Base-by-base conservation (phyloP, 495 filamentous ascomycete genomes). In the Xylaria flabelliformis region DNA sequence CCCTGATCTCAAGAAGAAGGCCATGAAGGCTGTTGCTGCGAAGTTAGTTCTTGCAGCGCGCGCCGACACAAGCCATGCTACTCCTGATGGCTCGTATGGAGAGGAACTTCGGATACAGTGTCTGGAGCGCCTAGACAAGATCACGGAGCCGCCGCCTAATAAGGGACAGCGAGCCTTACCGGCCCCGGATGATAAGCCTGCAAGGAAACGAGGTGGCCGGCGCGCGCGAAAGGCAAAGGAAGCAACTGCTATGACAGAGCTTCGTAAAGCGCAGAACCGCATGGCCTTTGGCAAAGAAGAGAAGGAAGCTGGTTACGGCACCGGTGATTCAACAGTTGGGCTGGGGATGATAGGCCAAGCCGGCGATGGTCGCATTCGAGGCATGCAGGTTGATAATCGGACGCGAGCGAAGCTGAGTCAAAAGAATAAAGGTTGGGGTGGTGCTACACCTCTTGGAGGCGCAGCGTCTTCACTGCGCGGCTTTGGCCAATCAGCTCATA, bases 281-380 rank as follows among this genome's bases (percentile, higher is more conserved):
- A 91, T 99, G 87, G 94, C 92, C 0, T 99, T 99, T 74, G 95
- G 95, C 64, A 96, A 97, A 76, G 96, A 98, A 76, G 96, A 99
- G 80, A 89, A 91, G 73, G 96, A 99, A 81, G 92, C 96, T 24
- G 96, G 96, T 17, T 98, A 97, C 79, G 96, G 94, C 17, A 89
- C 88, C 12, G 93, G 95, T 39, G 94, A 97, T 72, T 88, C 89
- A 71, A 97, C 95, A 6, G 90, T 91, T 70, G 96, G 96, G 34
- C 80, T 99, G 74, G 96, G 96, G 64, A 98, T 98, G 97, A 91
- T 99, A 62, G 96, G 96, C 9, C 91, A 94, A 78, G 84, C 90
- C 65, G 91, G 95, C 79, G 93, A 92, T 69, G 97, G 96, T 34
- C 91, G 93, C 13, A 92, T 99, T 70, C 91, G 96, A 50, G 91